A percentile compares a stretch with the other conserved stretches of the same genome.
Conservation (phyloP, 352 stramenopile genomes). For the Globisporangium canariense region DNA sequence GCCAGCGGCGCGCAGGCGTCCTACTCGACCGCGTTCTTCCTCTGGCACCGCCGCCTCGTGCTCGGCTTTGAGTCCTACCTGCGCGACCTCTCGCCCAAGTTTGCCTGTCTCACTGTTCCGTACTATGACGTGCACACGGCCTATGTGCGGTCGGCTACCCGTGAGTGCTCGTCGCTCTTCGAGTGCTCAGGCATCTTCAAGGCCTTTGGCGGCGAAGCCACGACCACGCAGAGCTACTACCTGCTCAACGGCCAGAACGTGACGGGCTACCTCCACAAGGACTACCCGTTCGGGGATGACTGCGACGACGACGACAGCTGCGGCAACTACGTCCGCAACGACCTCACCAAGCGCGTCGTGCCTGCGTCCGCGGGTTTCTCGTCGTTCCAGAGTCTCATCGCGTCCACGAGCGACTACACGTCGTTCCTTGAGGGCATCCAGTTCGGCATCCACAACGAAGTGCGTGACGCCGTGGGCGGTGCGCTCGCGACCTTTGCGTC, state of each 20-base stretch:
- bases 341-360: conserved; percentile 34
- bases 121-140: conserved; percentile 78
- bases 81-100: conserved; percentile 50
- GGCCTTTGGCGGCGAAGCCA: conserved; percentile 35
- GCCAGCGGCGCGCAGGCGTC: conserved; percentile 45
- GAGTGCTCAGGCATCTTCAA: conserved; percentile 63
- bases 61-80: conserved; percentile 66
- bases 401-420: conserved; percentile 48
- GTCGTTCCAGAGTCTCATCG: conserved; percentile 48
- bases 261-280: conserved; percentile 29
- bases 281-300: conserved; percentile 28
- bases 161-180: conserved; percentile 53
- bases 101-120: conserved; percentile 64
- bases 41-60: conserved; percentile 62
- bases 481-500: conserved; percentile 48
- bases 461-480: conserved; percentile 54
- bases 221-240: conserved; percentile 15
- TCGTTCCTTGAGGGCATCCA: conserved; percentile 55
- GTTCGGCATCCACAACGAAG: conserved; percentile 61
- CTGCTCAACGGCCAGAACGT: conserved; percentile 28
- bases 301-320: conserved; percentile 48
- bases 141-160: conserved; percentile 43
- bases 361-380: conserved; percentile 50
- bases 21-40: conserved; percentile 58
- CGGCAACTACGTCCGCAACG: conserved; percentile 36